A percentile compares a stretch with the other conserved stretches of the same genome.
Conservation (phyloP, 768 basidiomycete genomes). For the Mycena galopus region DNA sequence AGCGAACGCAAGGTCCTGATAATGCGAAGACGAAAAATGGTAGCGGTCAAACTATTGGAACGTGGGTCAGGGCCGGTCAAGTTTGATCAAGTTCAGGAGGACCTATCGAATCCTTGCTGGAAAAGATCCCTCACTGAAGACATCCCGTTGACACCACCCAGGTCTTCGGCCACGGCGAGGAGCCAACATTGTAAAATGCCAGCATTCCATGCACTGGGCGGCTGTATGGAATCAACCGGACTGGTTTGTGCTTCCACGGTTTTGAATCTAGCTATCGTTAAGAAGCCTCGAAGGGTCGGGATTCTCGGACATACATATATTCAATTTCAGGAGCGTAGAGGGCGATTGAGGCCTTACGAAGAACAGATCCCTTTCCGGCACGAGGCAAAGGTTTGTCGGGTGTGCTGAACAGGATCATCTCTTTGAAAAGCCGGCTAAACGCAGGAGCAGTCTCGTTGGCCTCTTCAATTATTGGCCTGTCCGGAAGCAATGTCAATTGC, state of each 20-base stretch:
- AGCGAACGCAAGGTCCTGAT: neutral
- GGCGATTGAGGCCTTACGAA: constrained; percentile 53
- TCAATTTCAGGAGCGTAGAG: constrained; percentile 58
- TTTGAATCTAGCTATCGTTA: constrained; percentile 39
- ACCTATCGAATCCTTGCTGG: constrained; percentile 40
- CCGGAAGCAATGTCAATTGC: neutral
- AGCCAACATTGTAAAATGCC: constrained; percentile 43
- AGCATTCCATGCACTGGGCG: constrained; percentile 42
- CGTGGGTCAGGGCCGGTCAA: neutral
- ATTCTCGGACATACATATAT: constrained; percentile 44
- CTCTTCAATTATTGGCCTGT: constrained; percentile 54
- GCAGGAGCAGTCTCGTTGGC: constrained; percentile 56
- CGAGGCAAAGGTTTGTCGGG: constrained; percentile 57
- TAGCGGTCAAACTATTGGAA: constrained; percentile 42
- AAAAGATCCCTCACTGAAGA: constrained; percentile 12
- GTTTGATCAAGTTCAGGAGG: neutral
- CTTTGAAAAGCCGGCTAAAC: constrained; percentile 62
- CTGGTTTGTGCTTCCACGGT: constrained; percentile 41
- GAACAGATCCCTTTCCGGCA: constrained; percentile 60
- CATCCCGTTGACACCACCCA: constrained; percentile 7
- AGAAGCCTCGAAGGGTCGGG: neutral
- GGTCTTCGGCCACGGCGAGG: constrained; percentile 36
- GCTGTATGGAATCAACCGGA: constrained; percentile 38
- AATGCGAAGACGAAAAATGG: constrained; percentile 38
- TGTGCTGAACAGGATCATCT: constrained; percentile 63